Evolutionary conservation across 257 asterid species (phyloP), one percentile per base, ranked within the genome.

Genomic region (Mitragyna speciosa): DNA sequence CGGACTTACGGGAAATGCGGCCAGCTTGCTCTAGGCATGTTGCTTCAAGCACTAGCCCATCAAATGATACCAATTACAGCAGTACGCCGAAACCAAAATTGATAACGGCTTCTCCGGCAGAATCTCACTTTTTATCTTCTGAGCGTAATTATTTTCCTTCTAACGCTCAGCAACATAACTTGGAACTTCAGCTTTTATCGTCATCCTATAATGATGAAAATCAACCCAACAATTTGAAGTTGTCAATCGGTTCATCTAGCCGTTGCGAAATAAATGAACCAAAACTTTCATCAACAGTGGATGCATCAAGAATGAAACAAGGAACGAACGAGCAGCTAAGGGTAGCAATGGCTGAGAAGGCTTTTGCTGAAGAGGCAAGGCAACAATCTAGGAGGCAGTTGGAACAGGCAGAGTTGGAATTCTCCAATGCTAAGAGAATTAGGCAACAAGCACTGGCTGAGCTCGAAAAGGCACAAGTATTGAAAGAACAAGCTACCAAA

Each of bases 281-380:
- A 10, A 66, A 66, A 17, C 2, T 7, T 3, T 43, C 73, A 43
- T 39, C 82, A 20, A 28, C 58, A 6, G 8, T 24, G 12, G 81
- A 43, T 26, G 82, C 77, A 48, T 74, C 63, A 64, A 43, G 82
- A 54, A 33, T 85, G 78, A 81, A 86, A 70, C n/a, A n/a, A n/a
- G n/a, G n/a, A n/a, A n/a, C n/a, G n/a, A n/a, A n/a, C n/a, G n/a
- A n/a, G 81, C 86, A 86, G 79, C 76, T 89, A 41, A 33, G 86
- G 78, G 58, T 83, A 0, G 97, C 92, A 9, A 76, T 87, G 89
- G 89, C 91, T 17, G 96, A 91, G 83, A 90, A 89, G 68, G 91
- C 87, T 0, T 91, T 86, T 76, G 96, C 97, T 26, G 93, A 90
- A 80, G 92, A 89, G 78, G 92, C 88, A 30, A 70, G 96, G 78